Percentiles rank a stretch among this genome's conserved stretches.
These are phyloP conservation scores for Moelleriella libera DNA, from an alignment of 2,329 filamentous ascomycete species.

Conservation along the genomic window DNA sequence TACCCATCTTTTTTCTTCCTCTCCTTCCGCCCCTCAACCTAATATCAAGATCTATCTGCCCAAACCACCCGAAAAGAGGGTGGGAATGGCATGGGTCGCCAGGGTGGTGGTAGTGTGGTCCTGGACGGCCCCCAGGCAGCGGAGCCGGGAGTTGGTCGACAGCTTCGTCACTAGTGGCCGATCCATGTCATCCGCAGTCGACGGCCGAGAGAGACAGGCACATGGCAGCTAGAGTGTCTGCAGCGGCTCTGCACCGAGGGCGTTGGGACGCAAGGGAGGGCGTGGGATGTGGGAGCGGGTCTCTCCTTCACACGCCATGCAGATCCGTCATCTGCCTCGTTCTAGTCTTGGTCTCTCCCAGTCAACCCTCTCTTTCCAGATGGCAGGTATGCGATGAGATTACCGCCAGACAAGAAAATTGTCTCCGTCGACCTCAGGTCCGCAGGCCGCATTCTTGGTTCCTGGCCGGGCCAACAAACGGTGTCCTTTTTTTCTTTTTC, in stretches of 20 bases:
- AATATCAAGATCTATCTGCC: conserved; percentile 20
- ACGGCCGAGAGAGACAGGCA: conserved; percentile 12
- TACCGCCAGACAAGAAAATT: conserved; percentile 20
- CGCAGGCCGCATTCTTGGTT: conserved; percentile 15
- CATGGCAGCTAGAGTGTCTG: conserved; percentile 20
- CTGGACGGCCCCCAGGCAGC: not conserved
- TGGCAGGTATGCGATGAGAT: conserved; percentile 25
- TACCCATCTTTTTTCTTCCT: conserved; percentile 6
- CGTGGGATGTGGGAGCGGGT: not conserved
- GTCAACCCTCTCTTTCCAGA: too few species aligned
- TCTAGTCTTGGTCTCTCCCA: conserved; percentile 1
- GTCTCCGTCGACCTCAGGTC: conserved; percentile 10
- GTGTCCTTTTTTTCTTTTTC: not conserved
- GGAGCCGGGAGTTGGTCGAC: conserved; percentile 2
- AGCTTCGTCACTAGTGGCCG: conserved; percentile 2
- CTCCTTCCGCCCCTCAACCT: conserved; percentile 12
- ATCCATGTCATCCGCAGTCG: conserved; percentile 9
- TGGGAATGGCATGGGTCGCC: conserved; percentile 6
- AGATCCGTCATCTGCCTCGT: not conserved
- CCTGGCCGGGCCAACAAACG: conserved; percentile 2
- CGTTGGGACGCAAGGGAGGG: conserved; percentile 21
- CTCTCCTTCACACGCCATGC: not conserved
- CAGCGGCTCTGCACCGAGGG: conserved; percentile 13
- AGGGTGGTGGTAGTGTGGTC: not conserved
- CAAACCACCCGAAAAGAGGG: conserved; percentile 8